A percentile compares a stretch with the other conserved stretches of the same genome.
These are phyloP conservation scores for Aspergillus sp. DNA, from an alignment of 2,329 filamentous ascomycete genomes.

Conservation along the genomic window DNA sequence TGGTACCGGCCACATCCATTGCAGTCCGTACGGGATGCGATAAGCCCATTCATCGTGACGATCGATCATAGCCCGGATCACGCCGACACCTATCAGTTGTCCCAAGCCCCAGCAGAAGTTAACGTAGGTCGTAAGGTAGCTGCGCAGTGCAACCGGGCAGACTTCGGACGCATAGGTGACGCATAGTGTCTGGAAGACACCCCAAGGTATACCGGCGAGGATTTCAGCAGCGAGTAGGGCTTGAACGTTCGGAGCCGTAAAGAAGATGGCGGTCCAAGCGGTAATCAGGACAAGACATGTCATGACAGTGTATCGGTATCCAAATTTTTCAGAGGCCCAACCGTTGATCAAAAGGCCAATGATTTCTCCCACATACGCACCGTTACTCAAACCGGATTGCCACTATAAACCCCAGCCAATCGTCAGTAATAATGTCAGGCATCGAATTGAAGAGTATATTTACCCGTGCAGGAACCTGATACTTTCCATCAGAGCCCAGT, in stretches of 20 bases:
- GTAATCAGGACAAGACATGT: slow-evolving; percentile 47
- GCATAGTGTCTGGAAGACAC: slow-evolving; percentile 52
- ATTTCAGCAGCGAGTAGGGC: slow-evolving; percentile 52
- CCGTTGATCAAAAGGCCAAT: slow-evolving; percentile 55
- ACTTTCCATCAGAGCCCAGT: slow-evolving; percentile 31
- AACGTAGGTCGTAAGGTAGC: slow-evolving; percentile 49
- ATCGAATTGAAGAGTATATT: slow-evolving; percentile 13
- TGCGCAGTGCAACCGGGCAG: slow-evolving; percentile 47
- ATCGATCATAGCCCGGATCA: slow-evolving; percentile 50
- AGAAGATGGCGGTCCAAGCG: slow-evolving; percentile 52
- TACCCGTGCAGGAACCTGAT: slow-evolving; percentile 42
- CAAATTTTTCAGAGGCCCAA: slow-evolving; percentile 52
- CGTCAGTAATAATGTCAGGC: slow-evolving; percentile 14
- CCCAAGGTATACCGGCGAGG: slow-evolving; percentile 53
- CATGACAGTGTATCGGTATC: slow-evolving; percentile 54
- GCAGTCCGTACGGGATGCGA: slow-evolving; percentile 52
- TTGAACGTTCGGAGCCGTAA: slow-evolving; percentile 51
- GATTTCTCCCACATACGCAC: slow-evolving; percentile 47
- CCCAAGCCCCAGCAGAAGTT: slow-evolving; percentile 51
- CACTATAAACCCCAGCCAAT: slow-evolving; percentile 29
- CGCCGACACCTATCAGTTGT: slow-evolving; percentile 52
- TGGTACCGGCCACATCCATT: slow-evolving; percentile 56
- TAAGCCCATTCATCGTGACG: slow-evolving; percentile 53
- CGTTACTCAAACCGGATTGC: slow-evolving; percentile 48
- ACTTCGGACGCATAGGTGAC: slow-evolving; percentile 50